Percentiles rank a stretch among this genome's conserved stretches.
phyloP scores from a whole-genome alignment of 768 basidiomycete genomes.

The Termitomyces sp. region DNA sequence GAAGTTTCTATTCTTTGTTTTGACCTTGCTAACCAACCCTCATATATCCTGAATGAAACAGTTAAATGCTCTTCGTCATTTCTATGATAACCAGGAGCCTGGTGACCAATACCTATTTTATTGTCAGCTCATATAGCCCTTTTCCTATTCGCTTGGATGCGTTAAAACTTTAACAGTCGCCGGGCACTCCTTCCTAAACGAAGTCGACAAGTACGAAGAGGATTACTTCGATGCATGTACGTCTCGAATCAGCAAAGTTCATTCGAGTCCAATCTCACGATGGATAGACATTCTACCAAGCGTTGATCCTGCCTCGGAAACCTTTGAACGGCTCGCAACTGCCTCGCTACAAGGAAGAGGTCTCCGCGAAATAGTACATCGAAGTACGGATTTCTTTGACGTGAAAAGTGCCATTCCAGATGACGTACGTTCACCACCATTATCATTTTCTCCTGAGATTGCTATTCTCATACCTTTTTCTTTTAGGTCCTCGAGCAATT shows the following conservation, averaged over 20 bases:
- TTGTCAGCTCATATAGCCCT: background rate
- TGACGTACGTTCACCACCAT: background rate
- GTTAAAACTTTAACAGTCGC: background rate
- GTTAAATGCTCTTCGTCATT: background rate
- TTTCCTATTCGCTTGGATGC: background rate
- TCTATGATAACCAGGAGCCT: background rate
- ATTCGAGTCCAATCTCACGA: background rate
- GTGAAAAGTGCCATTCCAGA: background rate
- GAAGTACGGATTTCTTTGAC: background rate
- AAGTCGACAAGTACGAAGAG: background rate
- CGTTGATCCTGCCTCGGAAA: background rate
- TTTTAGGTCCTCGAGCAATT: background rate
- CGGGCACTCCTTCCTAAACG: background rate
- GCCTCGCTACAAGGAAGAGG: too few relatives aligned
- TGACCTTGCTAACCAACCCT: background rate
- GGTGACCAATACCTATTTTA: constrained; percentile 1
- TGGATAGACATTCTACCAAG: background rate
- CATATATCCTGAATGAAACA: background rate
- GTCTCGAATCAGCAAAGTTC: background rate
- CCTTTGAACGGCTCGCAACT: background rate
- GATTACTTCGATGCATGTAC: constrained; percentile 1
- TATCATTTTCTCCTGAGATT: background rate
- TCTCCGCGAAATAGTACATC: background rate
- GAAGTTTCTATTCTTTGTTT: background rate
- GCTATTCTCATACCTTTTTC: background rate